Evolutionary conservation across 768 basidiomycete species (phyloP).

Genomic region (Piloderma croceum): DNA sequence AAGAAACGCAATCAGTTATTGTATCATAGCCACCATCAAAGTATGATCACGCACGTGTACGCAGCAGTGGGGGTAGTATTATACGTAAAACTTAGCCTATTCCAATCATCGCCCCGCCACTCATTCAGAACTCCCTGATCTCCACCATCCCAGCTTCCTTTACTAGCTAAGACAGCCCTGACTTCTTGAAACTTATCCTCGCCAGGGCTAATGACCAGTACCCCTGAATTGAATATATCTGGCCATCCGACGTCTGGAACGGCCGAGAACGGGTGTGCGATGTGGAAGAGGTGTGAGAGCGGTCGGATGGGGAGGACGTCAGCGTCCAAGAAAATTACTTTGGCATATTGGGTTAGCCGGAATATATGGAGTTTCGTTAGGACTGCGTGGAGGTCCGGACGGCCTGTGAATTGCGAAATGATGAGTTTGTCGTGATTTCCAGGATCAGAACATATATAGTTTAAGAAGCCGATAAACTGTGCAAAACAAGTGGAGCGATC

Average conservation of each 20-base stretch:
- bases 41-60: conserved; percentile 74
- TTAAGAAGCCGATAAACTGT: too few relatives aligned
- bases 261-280: conserved; percentile 83
- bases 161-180: conserved; percentile 59
- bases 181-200: conserved; percentile 79
- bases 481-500: too few relatives aligned
- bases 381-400: conserved; percentile 87
- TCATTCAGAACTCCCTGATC: conserved; percentile 97
- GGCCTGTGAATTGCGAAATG: too few relatives aligned
- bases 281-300: conserved; percentile 85
- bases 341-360: conserved; percentile 80
- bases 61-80: conserved; percentile 97
- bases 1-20: neutral
- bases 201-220: conserved; percentile 80
- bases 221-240: conserved; percentile 98
- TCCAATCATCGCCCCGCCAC: conserved; percentile 85
- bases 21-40: too few relatives aligned
- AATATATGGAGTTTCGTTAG: conserved; percentile 96
- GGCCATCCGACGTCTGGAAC: conserved; percentile 99
- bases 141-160: conserved; percentile 96
- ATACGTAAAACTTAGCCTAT: conserved; percentile 93
- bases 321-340: conserved; percentile 88
- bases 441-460: too few relatives aligned
- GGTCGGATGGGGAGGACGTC: conserved; percentile 86
- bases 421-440: too few relatives aligned